Evolutionary conservation across 805 yeast species (phyloP).

Genomic region (Blastobotrys americana): DNA sequence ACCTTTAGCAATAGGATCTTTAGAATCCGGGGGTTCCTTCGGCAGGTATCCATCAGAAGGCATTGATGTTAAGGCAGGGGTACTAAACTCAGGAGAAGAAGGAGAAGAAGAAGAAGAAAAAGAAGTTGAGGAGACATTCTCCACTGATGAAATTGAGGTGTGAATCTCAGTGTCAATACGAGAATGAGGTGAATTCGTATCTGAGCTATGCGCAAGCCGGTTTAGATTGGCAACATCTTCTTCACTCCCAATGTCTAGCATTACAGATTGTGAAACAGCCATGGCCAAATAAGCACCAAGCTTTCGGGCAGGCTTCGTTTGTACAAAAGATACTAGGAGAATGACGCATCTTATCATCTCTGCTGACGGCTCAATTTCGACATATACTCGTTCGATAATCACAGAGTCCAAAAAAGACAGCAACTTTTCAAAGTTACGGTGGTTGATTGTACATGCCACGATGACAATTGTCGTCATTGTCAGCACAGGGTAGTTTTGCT

Average conservation of each 20-base stretch:
- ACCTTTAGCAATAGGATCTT: too few relatives aligned
- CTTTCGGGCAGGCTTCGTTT: conserved; percentile 12
- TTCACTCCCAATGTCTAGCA: conserved; percentile 13
- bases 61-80: not conserved
- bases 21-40: not conserved
- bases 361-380: conserved; percentile 1
- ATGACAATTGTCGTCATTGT: conserved; percentile 1
- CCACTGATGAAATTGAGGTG: too few relatives aligned
- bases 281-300: conserved; percentile 18
- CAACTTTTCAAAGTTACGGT: conserved; percentile 4
- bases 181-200: not conserved
- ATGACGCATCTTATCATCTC: conserved; percentile 9
- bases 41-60: not conserved
- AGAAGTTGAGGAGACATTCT: too few relatives aligned
- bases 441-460: not conserved
- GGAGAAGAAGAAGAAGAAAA: not conserved
- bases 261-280: conserved; percentile 12
- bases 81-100: not conserved
- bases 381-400: conserved; percentile 8
- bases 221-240: conserved; percentile 9
- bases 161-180: not conserved
- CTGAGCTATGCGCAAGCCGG: conserved; percentile 3
- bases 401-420: conserved; percentile 12
- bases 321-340: conserved; percentile 7
- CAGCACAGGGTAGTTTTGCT: not conserved